Percentiles rank a stretch among this genome's conserved stretches.
Conservation (phyloP, 2,329 filamentous ascomycete genomes). For the Trichoderma simmonsii region DNA sequence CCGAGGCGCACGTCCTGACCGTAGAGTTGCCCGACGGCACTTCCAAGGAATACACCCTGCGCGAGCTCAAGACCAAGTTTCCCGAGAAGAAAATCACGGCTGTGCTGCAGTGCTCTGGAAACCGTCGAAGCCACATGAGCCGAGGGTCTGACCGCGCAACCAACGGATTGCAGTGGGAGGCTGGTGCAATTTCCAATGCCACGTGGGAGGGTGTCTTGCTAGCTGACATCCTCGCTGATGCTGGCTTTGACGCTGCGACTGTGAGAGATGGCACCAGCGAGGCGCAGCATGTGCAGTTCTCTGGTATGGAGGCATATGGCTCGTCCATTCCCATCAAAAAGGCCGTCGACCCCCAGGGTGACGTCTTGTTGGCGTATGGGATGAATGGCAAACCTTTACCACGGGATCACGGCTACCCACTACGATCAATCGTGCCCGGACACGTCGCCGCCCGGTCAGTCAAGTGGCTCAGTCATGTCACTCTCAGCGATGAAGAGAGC, state of each 20-base stretch:
- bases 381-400: slow-evolving; percentile 66
- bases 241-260: slow-evolving; percentile 46
- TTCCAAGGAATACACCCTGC: slow-evolving; percentile 50
- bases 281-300: slow-evolving; percentile 54
- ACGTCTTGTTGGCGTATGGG: slow-evolving; percentile 63
- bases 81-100: slow-evolving; percentile 50
- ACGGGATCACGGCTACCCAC: slow-evolving; percentile 63
- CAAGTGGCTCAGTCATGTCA: slow-evolving; percentile 66
- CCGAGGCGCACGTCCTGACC: slow-evolving; percentile 44
- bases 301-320: slow-evolving; percentile 58
- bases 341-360: slow-evolving; percentile 56
- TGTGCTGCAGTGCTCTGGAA: slow-evolving; percentile 59
- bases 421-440: slow-evolving; percentile 61
- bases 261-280: slow-evolving; percentile 37
- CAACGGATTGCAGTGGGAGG: slow-evolving; percentile 58
- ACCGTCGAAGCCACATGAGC: slow-evolving; percentile 59
- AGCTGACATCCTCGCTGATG: slow-evolving; percentile 54
- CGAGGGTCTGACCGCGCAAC: slow-evolving; percentile 41
- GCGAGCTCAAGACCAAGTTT: slow-evolving; percentile 53
- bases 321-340: slow-evolving; percentile 59
- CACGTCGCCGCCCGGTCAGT: slow-evolving; percentile 65
- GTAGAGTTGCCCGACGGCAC: slow-evolving; percentile 56
- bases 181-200: slow-evolving; percentile 59
- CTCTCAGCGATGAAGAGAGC: slow-evolving; percentile 64
- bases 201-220: slow-evolving; percentile 57